These are phyloP conservation scores for Fallopia convolvulus DNA, from an alignment of 148 eudicot species.

Conservation along the genomic window DNA sequence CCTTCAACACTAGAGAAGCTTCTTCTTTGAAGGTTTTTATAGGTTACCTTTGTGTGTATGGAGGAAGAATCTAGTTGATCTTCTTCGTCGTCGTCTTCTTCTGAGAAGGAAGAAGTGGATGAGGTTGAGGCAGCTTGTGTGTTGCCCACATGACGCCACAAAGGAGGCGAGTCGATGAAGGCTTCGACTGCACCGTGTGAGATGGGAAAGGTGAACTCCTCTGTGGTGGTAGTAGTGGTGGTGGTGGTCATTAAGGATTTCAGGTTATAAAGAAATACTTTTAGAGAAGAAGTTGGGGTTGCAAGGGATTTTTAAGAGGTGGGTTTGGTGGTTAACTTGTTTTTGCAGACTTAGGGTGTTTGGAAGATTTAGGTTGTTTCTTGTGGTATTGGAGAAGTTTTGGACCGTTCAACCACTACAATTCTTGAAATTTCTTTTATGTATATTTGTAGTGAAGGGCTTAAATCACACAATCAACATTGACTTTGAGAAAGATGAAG, in stretches of 20 bases:
- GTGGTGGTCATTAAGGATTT: not conserved
- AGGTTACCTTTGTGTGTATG: not conserved
- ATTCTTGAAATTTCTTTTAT: not conserved
- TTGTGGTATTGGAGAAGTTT: constrained; percentile 5
- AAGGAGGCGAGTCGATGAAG: constrained; percentile 13
- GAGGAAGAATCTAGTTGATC: not conserved
- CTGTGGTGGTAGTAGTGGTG: constrained; percentile 9
- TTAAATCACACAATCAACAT: not conserved
- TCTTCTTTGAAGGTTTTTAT: not conserved
- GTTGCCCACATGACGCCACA: constrained; percentile 2
- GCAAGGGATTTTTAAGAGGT: not conserved
- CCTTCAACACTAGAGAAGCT: not conserved
- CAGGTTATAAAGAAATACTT: not conserved
- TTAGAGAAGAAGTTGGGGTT: not conserved
- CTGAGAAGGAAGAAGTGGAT: not conserved
- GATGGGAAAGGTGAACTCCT: constrained; percentile 13
- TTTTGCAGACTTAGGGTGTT: not conserved
- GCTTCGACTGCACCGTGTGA: not conserved
- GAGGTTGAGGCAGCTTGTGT: not conserved
- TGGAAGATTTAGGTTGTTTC: constrained; percentile 4
- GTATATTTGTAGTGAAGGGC: not conserved
- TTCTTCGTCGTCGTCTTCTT: not conserved
- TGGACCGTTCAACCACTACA: constrained; percentile 10
- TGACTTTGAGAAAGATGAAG: not conserved
- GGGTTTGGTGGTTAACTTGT: constrained; percentile 5